These are phyloP conservation scores for Fusarium torulosum DNA, from an alignment of 2,329 filamentous ascomycete genomes.

Conservation along the genomic window DNA sequence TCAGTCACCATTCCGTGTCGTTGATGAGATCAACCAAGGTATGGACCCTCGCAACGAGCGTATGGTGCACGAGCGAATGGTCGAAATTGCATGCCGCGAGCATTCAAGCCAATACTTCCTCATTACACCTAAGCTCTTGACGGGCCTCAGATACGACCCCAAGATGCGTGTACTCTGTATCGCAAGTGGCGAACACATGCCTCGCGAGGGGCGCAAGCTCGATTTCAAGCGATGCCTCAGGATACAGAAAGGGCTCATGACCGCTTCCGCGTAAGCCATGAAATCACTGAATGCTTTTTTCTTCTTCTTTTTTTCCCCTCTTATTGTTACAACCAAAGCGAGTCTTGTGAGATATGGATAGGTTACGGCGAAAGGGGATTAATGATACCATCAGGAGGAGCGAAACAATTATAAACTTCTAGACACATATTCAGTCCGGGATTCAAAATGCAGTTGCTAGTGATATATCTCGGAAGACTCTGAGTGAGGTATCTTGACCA, in stretches of 20 bases:
- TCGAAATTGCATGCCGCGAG: constrained; percentile 93
- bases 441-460: neutral
- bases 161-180: constrained; percentile 97
- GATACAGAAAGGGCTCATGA: constrained; percentile 58
- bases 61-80: constrained; percentile 98
- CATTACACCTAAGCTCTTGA: constrained; percentile 95
- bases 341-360: neutral
- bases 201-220: constrained; percentile 63
- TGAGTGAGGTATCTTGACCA: neutral
- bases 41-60: constrained; percentile 99
- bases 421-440: neutral
- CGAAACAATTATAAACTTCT: neutral
- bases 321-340: constrained; percentile 3
- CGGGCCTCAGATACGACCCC: constrained; percentile 84
- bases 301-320: neutral
- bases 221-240: constrained; percentile 63
- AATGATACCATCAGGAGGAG: constrained; percentile 15
- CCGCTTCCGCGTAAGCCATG: constrained; percentile 45
- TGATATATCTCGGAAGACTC: neutral
- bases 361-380: constrained; percentile 24
- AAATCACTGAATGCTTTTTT: neutral
- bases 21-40: constrained; percentile 99
- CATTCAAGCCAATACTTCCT: constrained; percentile 91
- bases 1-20: constrained; percentile 94
- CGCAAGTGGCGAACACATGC: constrained; percentile 84